Percentiles rank a stretch among this genome's conserved stretches.
Evolutionary conservation across 2,329 filamentous ascomycete species (phyloP).

Genomic region (Trichothecium sympodiale): DNA sequence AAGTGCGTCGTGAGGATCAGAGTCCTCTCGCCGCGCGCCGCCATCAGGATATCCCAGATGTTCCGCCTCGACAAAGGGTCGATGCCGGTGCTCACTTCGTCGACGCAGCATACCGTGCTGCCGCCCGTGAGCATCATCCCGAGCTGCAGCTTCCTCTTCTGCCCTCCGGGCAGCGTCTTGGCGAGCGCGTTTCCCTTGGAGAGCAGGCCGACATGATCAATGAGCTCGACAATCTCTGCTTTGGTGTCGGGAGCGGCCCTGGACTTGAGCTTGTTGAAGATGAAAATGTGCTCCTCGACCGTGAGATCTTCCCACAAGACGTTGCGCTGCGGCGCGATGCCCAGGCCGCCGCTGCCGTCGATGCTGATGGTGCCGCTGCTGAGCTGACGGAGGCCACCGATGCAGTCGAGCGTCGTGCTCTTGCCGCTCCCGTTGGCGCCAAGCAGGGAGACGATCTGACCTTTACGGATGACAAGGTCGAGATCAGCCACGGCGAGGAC

Average conservation of each 20-base stretch:
- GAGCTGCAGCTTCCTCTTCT: constrained; percentile 59
- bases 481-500: constrained; percentile 49
- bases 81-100: constrained; percentile 58
- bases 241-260: neutral
- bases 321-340: constrained; percentile 54
- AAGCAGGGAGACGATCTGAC: constrained; percentile 54
- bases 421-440: constrained; percentile 64
- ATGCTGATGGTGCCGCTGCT: constrained; percentile 46
- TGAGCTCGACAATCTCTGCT: constrained; percentile 37
- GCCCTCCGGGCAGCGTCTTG: constrained; percentile 52
- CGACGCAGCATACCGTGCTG: constrained; percentile 54
- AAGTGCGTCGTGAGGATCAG: constrained; percentile 62
- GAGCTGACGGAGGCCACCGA: constrained; percentile 52
- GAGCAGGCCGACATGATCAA: constrained; percentile 47
- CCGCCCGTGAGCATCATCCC: constrained; percentile 63
- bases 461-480: constrained; percentile 43
- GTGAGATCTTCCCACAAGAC: constrained; percentile 57
- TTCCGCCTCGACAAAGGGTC: constrained; percentile 56
- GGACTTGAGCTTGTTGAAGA: constrained; percentile 38
- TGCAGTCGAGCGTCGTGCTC: constrained; percentile 57
- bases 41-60: constrained; percentile 60
- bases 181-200: constrained; percentile 44
- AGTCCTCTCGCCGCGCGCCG: constrained; percentile 48
- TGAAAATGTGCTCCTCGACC: constrained; percentile 50
- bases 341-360: constrained; percentile 29